Evolutionary conservation across 129 eudicot species (phyloP).

Genomic region (Deinandra increscens): DNA sequence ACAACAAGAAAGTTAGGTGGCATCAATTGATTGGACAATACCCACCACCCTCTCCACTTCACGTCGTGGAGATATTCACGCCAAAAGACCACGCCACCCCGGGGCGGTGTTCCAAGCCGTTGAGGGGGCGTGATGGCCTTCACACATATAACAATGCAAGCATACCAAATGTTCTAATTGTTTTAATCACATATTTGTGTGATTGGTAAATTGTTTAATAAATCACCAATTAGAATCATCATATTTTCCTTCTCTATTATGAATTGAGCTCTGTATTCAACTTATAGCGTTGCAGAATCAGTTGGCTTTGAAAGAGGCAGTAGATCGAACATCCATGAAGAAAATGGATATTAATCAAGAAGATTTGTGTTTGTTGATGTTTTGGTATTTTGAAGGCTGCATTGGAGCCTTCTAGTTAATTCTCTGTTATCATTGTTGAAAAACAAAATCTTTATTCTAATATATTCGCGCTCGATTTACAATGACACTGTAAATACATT

Average conservation of each 20-base stretch:
- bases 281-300: conserved; percentile 20
- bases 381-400: conserved; percentile 19
- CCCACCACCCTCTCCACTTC: too few species aligned
- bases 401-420: conserved; percentile 11
- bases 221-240: neutral
- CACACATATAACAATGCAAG: too few species aligned
- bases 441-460: conserved; percentile 22
- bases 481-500: conserved; percentile 51
- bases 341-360: conserved; percentile 19
- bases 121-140: too few species aligned
- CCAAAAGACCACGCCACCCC: too few species aligned
- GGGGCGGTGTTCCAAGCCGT: too few species aligned
- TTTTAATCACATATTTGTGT: neutral
- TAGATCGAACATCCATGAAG: conserved; percentile 15
- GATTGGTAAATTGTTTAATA: neutral
- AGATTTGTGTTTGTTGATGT: conserved; percentile 20
- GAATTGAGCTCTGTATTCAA: neutral
- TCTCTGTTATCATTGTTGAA: conserved; percentile 12
- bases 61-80: too few species aligned
- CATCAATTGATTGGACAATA: too few species aligned
- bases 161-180: too few species aligned
- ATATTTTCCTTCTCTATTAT: neutral
- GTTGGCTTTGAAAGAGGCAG: conserved; percentile 23
- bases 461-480: conserved; percentile 30
- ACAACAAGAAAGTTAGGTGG: too few species aligned